Evolutionary conservation across 2,329 filamentous ascomycete species (phyloP), one percentile per base, ranked within the genome.

Genomic region (Thelonectria blattea): DNA sequence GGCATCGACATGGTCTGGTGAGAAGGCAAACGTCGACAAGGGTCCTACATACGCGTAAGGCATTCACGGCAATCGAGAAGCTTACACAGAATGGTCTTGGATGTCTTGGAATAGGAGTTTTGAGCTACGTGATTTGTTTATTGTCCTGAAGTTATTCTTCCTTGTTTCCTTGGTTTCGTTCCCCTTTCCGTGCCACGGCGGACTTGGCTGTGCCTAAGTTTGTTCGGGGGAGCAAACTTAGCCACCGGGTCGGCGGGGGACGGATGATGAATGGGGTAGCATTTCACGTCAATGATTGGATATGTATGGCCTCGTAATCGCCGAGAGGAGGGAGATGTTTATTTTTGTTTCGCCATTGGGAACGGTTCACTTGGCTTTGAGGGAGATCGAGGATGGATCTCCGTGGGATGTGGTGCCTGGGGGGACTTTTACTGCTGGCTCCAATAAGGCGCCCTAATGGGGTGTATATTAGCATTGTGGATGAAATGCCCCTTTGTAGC

Each of bases 41-140:
- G 6, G 57, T 60, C 51, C 27, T 50, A 60, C 58, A 52, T 56
- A 12, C 41, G 48, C 58, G 18, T 60, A 49, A 24, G 22, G 22
- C 22, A 6, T 51, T 4, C 24, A 45, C 58, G 58, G 54, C 58
- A 61, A 27, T 60, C n/a, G 12, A 17, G 17, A 32, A 27, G n/a
- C 11, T 2, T 11, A 45, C 30, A 8, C 51, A 39, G 27, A n/a
- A 14, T 30, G 4, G 27, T 30, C 3, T 20, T 9, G 10, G 12
- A 11, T 15, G 15, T 8, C 8, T 22, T 12, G 22, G 34, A 50
- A 32, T 5, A 15, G 18, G 37, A 12, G 37, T 7, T n/a, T 32
- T 15, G 20, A 11, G 3, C 11, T 15, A 41, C 43, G 2, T 30
- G 27, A 7, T 30, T 7, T 39, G 14, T 27, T 55, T 9, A 15